Base-by-base conservation (phyloP, 768 basidiomycete genomes). In the Agaricus bisporus region DNA sequence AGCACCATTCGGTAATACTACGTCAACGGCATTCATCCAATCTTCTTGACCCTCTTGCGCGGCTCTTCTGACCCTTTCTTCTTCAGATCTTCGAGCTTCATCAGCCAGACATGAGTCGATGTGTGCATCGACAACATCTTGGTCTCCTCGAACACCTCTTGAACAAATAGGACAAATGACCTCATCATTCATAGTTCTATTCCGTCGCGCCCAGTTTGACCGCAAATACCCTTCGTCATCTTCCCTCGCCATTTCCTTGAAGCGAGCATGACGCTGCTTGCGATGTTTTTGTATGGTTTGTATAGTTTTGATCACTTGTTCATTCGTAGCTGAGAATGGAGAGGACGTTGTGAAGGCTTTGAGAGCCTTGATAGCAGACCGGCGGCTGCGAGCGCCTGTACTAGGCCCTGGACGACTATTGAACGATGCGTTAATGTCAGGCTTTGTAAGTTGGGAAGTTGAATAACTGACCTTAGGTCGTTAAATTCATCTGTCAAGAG, bases 101-200 rank as follows among this genome's bases (percentile, higher is more conserved):
- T 87, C 71, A 4, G 80, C 81, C 41, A 92, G 65, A 63, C 90
- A 92, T 6, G 86, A 74, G 60, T 92, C 86, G n/a, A 92, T 78
- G 67, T 92, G 90, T 14, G 87, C 88, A 59, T 88, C 82, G 2
- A 88, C 61, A 8, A 89, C 82, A 56, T 89, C 89, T 41, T 75
- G 72, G 60, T 89, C 88, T 1, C 88, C 89, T 43, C 67, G 69
- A 1, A 89, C 73, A 14, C 65, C 66, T 38, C 68, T 67, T 42
- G 74, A 66, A 63, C 89, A 92, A 20, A 92, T 80, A 1, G 89
- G 90, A 60, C 89, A 92, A n/a, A 73, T 61, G 14, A 78, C 73
- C 26, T 73, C 76, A 41, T 71, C 71, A 2, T 68, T 18, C 11
- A 28, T 18, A 18, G 43, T 68, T n/a, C 61, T 70, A 38, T 64